phyloP scores from a whole-genome alignment of 2,329 filamentous ascomycete species.

The Pyrenophora teres region DNA sequence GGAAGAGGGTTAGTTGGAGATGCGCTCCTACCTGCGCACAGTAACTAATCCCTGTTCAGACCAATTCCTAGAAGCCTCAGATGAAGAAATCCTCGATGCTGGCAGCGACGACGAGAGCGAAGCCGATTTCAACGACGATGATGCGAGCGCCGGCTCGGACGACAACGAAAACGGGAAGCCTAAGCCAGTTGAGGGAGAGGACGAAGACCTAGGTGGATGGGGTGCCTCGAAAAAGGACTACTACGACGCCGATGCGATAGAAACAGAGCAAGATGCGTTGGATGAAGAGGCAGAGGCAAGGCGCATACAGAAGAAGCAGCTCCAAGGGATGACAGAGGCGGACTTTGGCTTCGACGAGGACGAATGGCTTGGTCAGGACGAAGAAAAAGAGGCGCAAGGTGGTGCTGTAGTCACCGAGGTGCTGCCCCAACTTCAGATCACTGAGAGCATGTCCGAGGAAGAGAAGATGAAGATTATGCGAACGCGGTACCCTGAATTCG shows the following conservation, averaged over 20 bases:
- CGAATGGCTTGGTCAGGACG: slow-evolving; percentile 71
- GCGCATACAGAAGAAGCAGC: slow-evolving; percentile 85
- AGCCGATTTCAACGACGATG: slow-evolving; percentile 45
- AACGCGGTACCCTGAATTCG: slow-evolving; percentile 88
- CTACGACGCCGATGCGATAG: slow-evolving; percentile 82
- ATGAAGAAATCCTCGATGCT: slow-evolving; percentile 66
- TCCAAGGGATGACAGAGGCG: slow-evolving; percentile 84
- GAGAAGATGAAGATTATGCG: slow-evolving; percentile 78
- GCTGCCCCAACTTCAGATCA: slow-evolving; percentile 81
- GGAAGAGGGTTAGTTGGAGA: slow-evolving; percentile 62
- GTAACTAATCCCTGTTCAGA: slow-evolving; percentile 48
- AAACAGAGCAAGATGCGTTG: slow-evolving; percentile 74
- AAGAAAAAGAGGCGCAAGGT: slow-evolving; percentile 52
- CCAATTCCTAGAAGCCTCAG: slow-evolving; percentile 61
- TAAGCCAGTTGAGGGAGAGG: slow-evolving; percentile 56
- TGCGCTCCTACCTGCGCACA: neutral
- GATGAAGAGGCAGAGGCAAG: slow-evolving; percentile 92
- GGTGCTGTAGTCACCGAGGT: slow-evolving; percentile 77
- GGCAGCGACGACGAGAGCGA: slow-evolving; percentile 53
- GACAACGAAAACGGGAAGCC: slow-evolving; percentile 39
- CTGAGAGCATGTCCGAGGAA: slow-evolving; percentile 74
- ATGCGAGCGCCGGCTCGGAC: slow-evolving; percentile 41
- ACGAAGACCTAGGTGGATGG: slow-evolving; percentile 73
- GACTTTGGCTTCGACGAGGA: slow-evolving; percentile 93
- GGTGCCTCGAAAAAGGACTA: slow-evolving; percentile 87